phyloP scores from a whole-genome alignment of 257 asterid species.

The Solanum clarkiae region DNA sequence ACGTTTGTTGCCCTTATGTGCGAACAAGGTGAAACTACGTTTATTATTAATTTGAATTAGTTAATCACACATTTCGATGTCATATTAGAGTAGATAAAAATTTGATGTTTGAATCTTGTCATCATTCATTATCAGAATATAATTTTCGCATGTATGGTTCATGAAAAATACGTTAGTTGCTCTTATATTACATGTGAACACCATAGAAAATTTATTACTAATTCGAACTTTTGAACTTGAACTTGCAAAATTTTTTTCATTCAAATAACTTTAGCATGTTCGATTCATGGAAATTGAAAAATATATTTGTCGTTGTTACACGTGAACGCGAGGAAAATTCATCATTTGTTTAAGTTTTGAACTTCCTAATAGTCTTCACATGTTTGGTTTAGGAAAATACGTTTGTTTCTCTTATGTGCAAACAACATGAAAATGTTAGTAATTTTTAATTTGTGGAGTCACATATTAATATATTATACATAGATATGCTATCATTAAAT shows the following conservation, averaged over 20 bases:
- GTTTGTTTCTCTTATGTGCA: not conserved
- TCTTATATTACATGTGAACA: not conserved
- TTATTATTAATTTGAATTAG: too few species aligned
- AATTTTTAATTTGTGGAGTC: not conserved
- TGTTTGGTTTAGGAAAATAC: not conserved
- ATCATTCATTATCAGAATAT: not conserved
- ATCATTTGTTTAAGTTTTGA: not conserved
- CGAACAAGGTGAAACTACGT: not conserved
- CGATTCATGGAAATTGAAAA: not conserved
- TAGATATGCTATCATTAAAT: too few species aligned
- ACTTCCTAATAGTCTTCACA: not conserved
- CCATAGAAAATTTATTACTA: not conserved
- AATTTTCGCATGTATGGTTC: not conserved
- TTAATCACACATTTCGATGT: not conserved
- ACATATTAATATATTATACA: too few species aligned
- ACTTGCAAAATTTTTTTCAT: not conserved
- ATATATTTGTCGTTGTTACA: not conserved
- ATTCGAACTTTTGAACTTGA: not conserved
- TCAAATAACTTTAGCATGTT: not conserved
- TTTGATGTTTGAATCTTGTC: not conserved
- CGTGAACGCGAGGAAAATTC: not conserved
- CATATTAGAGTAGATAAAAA: not conserved
- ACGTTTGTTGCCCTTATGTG: not conserved
- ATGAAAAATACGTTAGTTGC: not conserved
- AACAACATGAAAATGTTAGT: not conserved